phyloP scores from a whole-genome alignment of 768 basidiomycete genomes.

The Lactarius vividus region DNA sequence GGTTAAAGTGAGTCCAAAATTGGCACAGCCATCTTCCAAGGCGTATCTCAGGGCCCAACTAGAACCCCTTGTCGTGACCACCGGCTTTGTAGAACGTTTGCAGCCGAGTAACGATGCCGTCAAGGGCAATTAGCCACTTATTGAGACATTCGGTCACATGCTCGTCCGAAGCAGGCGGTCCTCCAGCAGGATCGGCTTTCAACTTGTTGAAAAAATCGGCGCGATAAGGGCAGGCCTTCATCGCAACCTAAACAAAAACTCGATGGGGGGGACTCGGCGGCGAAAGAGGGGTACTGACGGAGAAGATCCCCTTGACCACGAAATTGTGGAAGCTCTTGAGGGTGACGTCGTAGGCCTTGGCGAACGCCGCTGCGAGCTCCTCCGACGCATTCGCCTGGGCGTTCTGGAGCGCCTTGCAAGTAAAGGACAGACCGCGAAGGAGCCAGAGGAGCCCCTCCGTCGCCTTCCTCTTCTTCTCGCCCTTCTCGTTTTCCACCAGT shows the following conservation, averaged over 20 bases:
- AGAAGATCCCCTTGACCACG: slow-evolving; percentile 54
- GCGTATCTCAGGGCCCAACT: slow-evolving; percentile 18
- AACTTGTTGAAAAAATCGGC: slow-evolving; percentile 57
- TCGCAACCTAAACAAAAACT: slow-evolving; percentile 46
- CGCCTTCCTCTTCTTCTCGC: slow-evolving; percentile 81
- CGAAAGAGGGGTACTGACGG: slow-evolving; percentile 40
- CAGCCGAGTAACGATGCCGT: slow-evolving; percentile 45
- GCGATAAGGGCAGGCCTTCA: slow-evolving; percentile 66
- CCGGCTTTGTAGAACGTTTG: slow-evolving; percentile 47
- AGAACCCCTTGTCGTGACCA: slow-evolving; percentile 45
- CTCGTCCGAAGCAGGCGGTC: slow-evolving; percentile 39
- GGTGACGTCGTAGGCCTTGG: slow-evolving; percentile 73
- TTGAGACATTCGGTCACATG: slow-evolving; percentile 47
- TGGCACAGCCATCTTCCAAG: slow-evolving; percentile 7
- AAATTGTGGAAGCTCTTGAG: slow-evolving; percentile 86
- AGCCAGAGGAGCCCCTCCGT: slow-evolving; percentile 96
- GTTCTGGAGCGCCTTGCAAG: slow-evolving; percentile 71
- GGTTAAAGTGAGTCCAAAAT: slow-evolving; percentile 15
- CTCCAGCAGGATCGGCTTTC: slow-evolving; percentile 39
- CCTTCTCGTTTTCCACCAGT: slow-evolving; percentile 80
- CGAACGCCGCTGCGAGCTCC: slow-evolving; percentile 75
- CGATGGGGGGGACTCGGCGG: background rate
- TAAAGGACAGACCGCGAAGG: slow-evolving; percentile 87
- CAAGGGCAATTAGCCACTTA: slow-evolving; percentile 54
- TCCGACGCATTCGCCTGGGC: slow-evolving; percentile 59